Percentiles rank a stretch among this genome's conserved stretches.
Evolutionary conservation across 2,329 filamentous ascomycete genomes (phyloP).

Genomic region (Colletotrichum sojae): DNA sequence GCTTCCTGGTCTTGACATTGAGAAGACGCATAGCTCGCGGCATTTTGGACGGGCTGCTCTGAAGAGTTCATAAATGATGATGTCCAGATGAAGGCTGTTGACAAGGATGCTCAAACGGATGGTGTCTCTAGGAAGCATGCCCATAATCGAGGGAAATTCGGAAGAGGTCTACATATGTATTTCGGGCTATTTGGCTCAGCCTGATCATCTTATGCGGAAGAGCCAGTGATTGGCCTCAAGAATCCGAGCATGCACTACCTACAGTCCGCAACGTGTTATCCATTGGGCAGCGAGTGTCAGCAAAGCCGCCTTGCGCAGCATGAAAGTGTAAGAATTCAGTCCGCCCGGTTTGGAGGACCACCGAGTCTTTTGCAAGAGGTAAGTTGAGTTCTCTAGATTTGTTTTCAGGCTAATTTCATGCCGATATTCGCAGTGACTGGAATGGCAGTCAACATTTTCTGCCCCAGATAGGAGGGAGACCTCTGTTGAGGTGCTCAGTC

Average conservation of each 20-base stretch:
- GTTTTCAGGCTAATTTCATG: too few relatives aligned
- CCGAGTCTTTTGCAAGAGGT: too few relatives aligned
- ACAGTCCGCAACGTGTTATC: not conserved
- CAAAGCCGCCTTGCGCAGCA: not conserved
- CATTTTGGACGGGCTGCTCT: not conserved
- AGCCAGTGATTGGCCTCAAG: not conserved
- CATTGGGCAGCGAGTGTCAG: not conserved
- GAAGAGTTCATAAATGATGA: not conserved
- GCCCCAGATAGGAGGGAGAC: too few relatives aligned
- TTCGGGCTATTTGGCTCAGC: not conserved
- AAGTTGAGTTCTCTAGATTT: too few relatives aligned
- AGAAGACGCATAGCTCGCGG: constrained; percentile 47
- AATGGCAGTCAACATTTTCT: too few relatives aligned
- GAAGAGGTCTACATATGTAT: not conserved
- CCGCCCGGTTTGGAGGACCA: too few relatives aligned
- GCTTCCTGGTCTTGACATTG: constrained; percentile 42
- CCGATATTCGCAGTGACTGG: too few relatives aligned
- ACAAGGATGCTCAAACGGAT: not conserved
- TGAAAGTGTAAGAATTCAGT: not conserved
- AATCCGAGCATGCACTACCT: not conserved
- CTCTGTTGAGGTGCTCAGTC: not conserved
- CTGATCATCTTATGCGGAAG: not conserved
- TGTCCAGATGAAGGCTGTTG: not conserved
- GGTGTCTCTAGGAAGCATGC: not conserved
- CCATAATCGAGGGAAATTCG: not conserved